These are phyloP conservation scores for Eutrema heterophyllum DNA, from an alignment of 345 rosid species.

Conservation along the genomic window DNA sequence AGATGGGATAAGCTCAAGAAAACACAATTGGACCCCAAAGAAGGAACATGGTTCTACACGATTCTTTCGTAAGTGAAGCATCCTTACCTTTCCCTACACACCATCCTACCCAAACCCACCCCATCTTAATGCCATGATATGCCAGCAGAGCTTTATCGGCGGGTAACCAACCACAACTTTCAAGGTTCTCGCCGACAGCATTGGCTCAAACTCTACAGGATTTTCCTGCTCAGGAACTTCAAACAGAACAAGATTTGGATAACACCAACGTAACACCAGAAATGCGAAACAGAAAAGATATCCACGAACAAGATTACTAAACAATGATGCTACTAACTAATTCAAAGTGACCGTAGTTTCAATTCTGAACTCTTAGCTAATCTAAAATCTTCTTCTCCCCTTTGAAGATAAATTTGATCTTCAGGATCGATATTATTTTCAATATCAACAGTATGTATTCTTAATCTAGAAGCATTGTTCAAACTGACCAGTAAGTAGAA, in stretches of 20 bases:
- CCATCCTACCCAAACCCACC: conserved; percentile 39
- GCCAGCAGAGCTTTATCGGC: conserved; percentile 31
- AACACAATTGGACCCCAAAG: not conserved
- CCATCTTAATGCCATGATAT: conserved; percentile 14
- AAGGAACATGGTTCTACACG: not conserved
- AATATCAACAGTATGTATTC: not conserved
- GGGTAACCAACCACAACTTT: conserved; percentile 25
- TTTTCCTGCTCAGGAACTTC: conserved; percentile 35
- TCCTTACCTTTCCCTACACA: conserved; percentile 40
- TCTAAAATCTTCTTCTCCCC: not conserved
- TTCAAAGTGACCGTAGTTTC: not conserved
- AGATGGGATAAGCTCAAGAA: conserved; percentile 1
- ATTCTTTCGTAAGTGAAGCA: not conserved
- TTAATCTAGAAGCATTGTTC: not conserved
- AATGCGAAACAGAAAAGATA: not conserved
- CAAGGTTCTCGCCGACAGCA: conserved; percentile 26
- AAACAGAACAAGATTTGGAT: conserved; percentile 8
- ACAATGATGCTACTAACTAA: too few relatives aligned
- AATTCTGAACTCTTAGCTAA: not conserved
- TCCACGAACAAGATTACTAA: not conserved
- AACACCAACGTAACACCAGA: not conserved
- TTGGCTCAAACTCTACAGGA: conserved; percentile 28
- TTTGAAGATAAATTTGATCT: not conserved
- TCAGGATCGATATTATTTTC: not conserved
- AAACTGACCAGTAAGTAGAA: not conserved